A percentile compares a stretch with the other conserved stretches of the same genome.
phyloP scores from a whole-genome alignment of 768 basidiomycete species.

The Lentinula aciculospora region DNA sequence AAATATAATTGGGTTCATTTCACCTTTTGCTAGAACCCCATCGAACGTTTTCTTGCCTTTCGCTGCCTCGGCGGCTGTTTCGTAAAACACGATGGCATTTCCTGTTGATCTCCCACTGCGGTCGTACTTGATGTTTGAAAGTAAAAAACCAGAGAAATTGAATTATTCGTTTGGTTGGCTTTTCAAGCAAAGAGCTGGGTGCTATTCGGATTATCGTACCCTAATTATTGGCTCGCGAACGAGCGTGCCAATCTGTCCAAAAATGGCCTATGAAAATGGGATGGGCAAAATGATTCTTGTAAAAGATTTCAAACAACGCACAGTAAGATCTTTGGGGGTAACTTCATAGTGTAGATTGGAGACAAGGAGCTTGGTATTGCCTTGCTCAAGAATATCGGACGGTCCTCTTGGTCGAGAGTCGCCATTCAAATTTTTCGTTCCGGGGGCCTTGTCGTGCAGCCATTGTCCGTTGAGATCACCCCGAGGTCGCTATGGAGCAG shows the following conservation, averaged over 20 bases:
- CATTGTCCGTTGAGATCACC: constrained; percentile 58
- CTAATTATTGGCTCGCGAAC: constrained; percentile 89
- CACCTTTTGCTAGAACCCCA: constrained; percentile 87
- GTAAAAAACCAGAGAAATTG: constrained; percentile 31
- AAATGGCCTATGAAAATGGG: constrained; percentile 56
- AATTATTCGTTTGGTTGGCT: constrained; percentile 36
- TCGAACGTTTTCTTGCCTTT: constrained; percentile 81
- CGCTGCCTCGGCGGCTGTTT: constrained; percentile 73
- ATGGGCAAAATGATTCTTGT: no score
- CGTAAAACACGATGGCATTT: constrained; percentile 73
- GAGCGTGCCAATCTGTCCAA: constrained; percentile 89
- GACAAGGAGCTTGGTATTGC: constrained; percentile 62
- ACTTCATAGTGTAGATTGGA: constrained; percentile 92
- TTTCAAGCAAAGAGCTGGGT: constrained; percentile 54
- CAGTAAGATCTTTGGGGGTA: constrained; percentile 81
- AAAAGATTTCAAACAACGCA: constrained; percentile 33
- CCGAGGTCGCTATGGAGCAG: constrained; percentile 40
- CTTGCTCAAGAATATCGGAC: constrained; percentile 16
- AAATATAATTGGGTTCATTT: constrained; percentile 8
- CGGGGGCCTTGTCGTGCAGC: constrained; percentile 71
- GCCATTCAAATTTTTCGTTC: constrained; percentile 23
- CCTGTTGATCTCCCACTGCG: constrained; percentile 91
- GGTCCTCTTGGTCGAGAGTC: constrained; percentile 20
- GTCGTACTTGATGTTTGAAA: constrained; percentile 73
- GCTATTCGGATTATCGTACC: constrained; percentile 73